Evolutionary conservation across 495 filamentous ascomycete genomes (phyloP), one percentile per base, ranked within the genome.

Genomic region (Penicillium dipodomyicola): DNA sequence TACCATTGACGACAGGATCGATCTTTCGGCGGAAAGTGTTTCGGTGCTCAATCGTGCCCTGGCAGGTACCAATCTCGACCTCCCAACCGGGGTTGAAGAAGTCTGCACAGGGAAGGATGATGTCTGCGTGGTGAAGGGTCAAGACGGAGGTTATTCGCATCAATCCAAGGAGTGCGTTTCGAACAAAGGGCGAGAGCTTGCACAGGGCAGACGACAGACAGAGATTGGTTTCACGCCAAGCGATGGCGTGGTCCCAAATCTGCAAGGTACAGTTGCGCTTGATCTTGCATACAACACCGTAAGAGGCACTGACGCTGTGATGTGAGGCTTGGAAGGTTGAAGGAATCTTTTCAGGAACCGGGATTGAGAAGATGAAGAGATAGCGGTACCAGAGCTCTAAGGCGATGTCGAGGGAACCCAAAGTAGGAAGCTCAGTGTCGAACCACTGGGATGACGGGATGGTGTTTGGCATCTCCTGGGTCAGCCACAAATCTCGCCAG

Each of bases 1-100:
- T 87, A 30, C 84, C 84, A 58, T 87, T 87, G 60, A 87, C 84
- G 17, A 87, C 83, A 2, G 84, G 84, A 59, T 88, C 84, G 14
- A 88, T 80, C 67, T 87, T 87, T 27, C 84, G 73, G 14, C 67
- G 69, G 68, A 87, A 88, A 8, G 72, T 71, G 52, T 80, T 81
- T 45, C 82, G 80, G 63, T 87, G 84, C 43, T 80, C 77, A 42
- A 86, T 72, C 1, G 71, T 69, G 48, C 82, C 82, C 61, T 83
- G 74, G 53, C 79, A 78, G 20, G 80, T 85, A 41, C 84, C 84
- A 25, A 86, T 83, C 62, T 87, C 84, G 4, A 82, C 73, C 62
- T 87, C 84, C 84, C 84, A 87, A 27, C 80, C 82, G 4, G 84
- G 84, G 54, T 87, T 87, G 69, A 86, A 87, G 70, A 84, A 83